These are phyloP conservation scores for Beverwykella pulmonaria DNA, from an alignment of 495 filamentous ascomycete genomes.

Conservation along the genomic window DNA sequence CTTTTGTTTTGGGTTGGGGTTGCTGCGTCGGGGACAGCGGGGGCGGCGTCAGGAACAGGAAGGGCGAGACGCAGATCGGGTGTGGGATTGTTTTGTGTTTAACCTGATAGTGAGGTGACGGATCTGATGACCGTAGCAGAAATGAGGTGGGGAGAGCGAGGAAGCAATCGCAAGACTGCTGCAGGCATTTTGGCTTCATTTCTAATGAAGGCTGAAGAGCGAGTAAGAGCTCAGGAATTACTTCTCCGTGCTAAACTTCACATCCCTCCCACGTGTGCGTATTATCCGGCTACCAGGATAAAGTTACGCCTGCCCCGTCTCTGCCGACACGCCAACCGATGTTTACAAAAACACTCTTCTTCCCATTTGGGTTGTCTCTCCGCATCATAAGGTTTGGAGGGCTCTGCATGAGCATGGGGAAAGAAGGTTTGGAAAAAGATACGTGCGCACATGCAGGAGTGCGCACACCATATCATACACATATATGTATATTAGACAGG, in stretches of 20 bases:
- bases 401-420: not conserved
- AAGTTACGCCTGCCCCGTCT: not conserved
- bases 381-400: not conserved
- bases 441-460: not conserved
- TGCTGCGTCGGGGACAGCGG: too few species aligned
- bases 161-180: too few species aligned
- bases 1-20: not conserved
- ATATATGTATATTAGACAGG: not conserved
- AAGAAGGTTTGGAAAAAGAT: not conserved
- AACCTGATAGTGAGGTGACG: too few species aligned
- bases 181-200: too few species aligned
- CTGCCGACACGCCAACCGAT: not conserved
- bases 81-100: too few species aligned
- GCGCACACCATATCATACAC: not conserved
- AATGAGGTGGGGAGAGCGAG: too few species aligned
- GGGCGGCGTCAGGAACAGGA: conserved; percentile 20
- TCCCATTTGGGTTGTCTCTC: not conserved
- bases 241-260: too few species aligned
- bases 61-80: conserved; percentile 9
- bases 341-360: not conserved
- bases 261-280: not conserved
- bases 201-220: too few species aligned
- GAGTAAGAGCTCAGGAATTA: too few species aligned
- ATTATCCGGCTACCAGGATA: conserved; percentile 29
- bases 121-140: too few species aligned